Base-by-base conservation (phyloP, 2,329 filamentous ascomycete species). In the Calonectria montana region DNA sequence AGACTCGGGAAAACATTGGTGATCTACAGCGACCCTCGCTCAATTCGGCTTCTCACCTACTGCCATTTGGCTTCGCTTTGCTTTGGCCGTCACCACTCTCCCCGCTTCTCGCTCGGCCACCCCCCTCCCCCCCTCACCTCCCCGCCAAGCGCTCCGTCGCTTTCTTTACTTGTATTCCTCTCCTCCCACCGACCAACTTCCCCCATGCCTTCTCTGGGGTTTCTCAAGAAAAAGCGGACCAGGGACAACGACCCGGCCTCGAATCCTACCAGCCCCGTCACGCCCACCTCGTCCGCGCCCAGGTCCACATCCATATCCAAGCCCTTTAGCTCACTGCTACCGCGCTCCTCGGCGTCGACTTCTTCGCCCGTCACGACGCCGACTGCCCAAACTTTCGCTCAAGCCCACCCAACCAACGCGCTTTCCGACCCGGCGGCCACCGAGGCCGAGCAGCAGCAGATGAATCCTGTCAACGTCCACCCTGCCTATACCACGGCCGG, bases 201-300 rank as follows among this genome's bases (percentile, higher is more conserved):
- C 77, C 83, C 81, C 82, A 98, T 99, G 97, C 97, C 96, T 92
- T 94, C 91, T 85, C 91, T 98, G 88, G 95, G 95, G 85, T 95
- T 98, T 83, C 91, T 98, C 83, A 98, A 98, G 91, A 98, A 98
- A 91, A 98, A 97, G 91, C 93, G 95, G 91, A 97, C 95, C 87
- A 97, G 95, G 91, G 95, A 98, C 88, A 94, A 92, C 82, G 91
- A 92, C 83, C 89, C 92, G 81, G 88, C 91, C 80, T 88, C 88
- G 77, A 93, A 93, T 83, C 88, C 91, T 77, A 89, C 88, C 76
- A 92, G 91, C 80, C 89, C 91, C 72, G 86, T 91, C 79, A 92
- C 91, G 72, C 88, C 90, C 72, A 88, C 88, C 74, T 86, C 86
- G 86, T 70, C 75, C 77, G 47, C 50, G 53, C 53, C 53, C 89